Conservation (phyloP, 371 early-diverging fungal species). For the Mortierella sp. region DNA sequence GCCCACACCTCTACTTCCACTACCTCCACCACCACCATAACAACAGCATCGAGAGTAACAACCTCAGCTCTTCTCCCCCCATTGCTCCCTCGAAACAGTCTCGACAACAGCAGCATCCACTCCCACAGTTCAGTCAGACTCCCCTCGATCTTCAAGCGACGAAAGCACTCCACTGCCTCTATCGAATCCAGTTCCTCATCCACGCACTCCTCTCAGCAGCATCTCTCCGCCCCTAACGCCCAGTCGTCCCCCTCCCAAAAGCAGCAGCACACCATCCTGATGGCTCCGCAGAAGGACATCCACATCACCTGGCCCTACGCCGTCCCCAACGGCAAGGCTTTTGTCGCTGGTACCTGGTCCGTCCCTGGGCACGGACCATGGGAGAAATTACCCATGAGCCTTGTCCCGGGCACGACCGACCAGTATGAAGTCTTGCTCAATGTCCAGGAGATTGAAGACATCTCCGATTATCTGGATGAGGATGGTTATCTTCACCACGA, state of each 20-base stretch:
- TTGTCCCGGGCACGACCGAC: conserved; percentile 21
- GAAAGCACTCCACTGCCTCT: conserved; percentile 12
- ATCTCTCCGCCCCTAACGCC: conserved; percentile 5
- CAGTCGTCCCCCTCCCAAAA: not conserved
- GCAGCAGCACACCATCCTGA: conserved; percentile 35
- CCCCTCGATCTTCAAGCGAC: conserved; percentile 19
- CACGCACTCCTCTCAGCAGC: conserved; percentile 9
- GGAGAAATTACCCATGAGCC: conserved; percentile 47
- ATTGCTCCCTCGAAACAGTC: conserved; percentile 14
- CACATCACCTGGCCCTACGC: conserved; percentile 45
- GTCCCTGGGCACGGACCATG: conserved; percentile 53
- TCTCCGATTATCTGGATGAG: conserved; percentile 36
- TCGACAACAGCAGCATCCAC: conserved; percentile 25
- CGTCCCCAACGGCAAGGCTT: conserved; percentile 38
- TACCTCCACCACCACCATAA: not conserved
- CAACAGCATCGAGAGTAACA: not conserved
- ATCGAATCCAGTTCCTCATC: conserved; percentile 15
- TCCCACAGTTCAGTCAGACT: conserved; percentile 13
- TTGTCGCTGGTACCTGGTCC: conserved; percentile 48
- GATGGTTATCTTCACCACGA: conserved; percentile 41
- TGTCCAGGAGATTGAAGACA: conserved; percentile 42
- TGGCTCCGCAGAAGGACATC: conserved; percentile 47
- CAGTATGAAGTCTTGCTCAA: conserved; percentile 35
- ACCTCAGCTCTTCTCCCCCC: conserved; percentile 5
- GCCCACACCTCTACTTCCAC: conserved; percentile 1